Base-by-base conservation (phyloP, 1,284 basidiomycete genomes). In the Calocybe gambosa region DNA sequence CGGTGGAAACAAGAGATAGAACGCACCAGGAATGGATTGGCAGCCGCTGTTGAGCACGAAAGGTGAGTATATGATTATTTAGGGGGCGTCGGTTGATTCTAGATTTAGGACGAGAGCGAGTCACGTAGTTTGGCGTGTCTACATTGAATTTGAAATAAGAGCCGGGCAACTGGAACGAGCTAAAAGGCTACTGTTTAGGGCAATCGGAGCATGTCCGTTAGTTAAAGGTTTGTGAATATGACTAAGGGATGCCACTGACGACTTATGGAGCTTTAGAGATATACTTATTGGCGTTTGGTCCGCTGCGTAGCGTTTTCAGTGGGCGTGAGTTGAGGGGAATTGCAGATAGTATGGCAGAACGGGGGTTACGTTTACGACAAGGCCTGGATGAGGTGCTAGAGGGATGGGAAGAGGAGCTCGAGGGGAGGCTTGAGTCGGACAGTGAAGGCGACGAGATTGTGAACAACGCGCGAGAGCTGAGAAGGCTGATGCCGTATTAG, bases 281-380 rank as follows among this genome's bases (percentile, higher is more conserved):
- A 42, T 94, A 95, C 72, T 70, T 97, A 46, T 60, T 93, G 16
- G 89, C 92, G 3, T 96, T 95, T 65, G 78, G 81, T 3, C 73
- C 79, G 0, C 67, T 96, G 34, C 77, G 90, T 25, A 60, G 69
- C 1, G 78, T 75, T 43, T 95, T 93, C 63, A 77, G 69, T 25
- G 54, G 66, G 13, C 66, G 68, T 15, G 92, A 96, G 60, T 70
- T 95, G 53, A 73, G 77, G 43, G 73, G 67, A 19, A 77, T 89
- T 56, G 80, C 74, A 28, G 85, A 91, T 47, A 76, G 82, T 8
- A 93, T 94, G 84, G 79, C 77, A 5, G 93, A 95, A 63, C 74
- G 90, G 36, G 86, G 85, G 0, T 64, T 95, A 13, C 78, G 93
- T 15, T 65, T 89, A 54, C 74, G 88, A 25, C 65, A 70, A 39